phyloP scores from a whole-genome alignment of 768 basidiomycete genomes.

The Nevesoporus exiguus region DNA sequence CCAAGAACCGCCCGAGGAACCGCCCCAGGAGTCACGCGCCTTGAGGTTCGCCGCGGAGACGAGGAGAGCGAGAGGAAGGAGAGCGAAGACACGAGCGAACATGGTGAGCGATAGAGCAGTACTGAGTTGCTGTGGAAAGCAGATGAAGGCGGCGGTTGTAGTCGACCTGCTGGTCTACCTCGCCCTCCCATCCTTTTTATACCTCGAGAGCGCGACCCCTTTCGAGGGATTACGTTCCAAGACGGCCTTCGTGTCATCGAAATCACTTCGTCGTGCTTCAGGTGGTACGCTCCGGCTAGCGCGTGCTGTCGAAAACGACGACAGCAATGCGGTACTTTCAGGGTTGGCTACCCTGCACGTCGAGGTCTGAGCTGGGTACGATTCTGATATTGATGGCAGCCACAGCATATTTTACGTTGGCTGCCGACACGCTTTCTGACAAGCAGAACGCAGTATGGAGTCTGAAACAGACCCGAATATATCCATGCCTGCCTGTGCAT shows the following conservation, averaged over 20 bases:
- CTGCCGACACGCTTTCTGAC: background rate
- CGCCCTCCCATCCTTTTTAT: conserved; percentile 2
- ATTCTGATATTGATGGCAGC: background rate
- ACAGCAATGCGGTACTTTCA: background rate
- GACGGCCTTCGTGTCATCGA: background rate
- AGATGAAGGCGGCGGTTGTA: background rate
- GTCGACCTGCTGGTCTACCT: background rate
- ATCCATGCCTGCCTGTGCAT: no score
- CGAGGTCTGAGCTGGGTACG: background rate
- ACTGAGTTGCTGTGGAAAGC: background rate
- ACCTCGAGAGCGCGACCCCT: conserved; percentile 5
- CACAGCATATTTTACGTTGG: background rate
- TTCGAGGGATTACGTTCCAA: conserved; percentile 2
- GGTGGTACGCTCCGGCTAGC: background rate
- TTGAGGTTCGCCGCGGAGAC: conserved; percentile 6
- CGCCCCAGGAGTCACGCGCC: no score
- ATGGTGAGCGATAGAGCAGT: background rate
- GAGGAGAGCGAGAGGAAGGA: conserved; percentile 18
- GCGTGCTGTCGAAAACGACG: conserved; percentile 5
- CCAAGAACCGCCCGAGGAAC: no score
- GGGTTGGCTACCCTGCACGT: background rate
- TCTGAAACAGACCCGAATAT: no score
- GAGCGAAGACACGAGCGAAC: conserved; percentile 18
- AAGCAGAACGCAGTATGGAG: background rate
- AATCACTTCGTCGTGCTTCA: no score